Conservation (phyloP, 345 rosid species). For the Dipteronia dyeriana region DNA sequence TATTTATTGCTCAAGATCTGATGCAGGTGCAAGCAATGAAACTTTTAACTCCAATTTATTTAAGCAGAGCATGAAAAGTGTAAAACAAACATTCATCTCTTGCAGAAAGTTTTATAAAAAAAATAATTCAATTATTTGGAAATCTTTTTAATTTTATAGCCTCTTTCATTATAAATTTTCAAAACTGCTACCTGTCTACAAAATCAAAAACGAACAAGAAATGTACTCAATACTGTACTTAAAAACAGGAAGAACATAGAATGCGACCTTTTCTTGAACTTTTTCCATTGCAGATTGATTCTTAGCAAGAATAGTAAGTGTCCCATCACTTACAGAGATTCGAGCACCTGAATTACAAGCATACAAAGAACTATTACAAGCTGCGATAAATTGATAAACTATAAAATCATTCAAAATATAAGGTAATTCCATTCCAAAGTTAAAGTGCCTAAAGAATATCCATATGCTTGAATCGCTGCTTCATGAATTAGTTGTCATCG, state of each 20-base stretch:
- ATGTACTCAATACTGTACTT: background rate
- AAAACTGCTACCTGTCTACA: background rate
- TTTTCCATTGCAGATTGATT: constrained; percentile 73
- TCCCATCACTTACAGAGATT: constrained; percentile 74
- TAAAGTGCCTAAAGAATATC: background rate
- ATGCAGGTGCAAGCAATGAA: constrained; percentile 3
- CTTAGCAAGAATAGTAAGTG: constrained; percentile 78
- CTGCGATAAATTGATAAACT: background rate
- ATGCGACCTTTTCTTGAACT: constrained; percentile 74
- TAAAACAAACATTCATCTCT: background rate
- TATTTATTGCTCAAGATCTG: background rate
- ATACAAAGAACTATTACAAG: constrained; percentile 3
- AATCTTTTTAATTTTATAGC: background rate
- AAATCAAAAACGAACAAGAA: background rate
- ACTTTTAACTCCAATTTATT: background rate
- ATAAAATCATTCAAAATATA: constrained; percentile 3
- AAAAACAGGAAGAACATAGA: constrained; percentile 1
- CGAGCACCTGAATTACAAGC: constrained; percentile 65
- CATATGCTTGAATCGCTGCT: background rate
- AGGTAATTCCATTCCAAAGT: background rate
- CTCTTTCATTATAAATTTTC: background rate
- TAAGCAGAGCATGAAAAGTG: background rate
- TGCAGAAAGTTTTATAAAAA: background rate
- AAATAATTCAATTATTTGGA: background rate
- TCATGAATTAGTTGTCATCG: background rate